Conservation (phyloP, 1,284 basidiomycete species). For the Microbotryum silenes-acaulis region DNA sequence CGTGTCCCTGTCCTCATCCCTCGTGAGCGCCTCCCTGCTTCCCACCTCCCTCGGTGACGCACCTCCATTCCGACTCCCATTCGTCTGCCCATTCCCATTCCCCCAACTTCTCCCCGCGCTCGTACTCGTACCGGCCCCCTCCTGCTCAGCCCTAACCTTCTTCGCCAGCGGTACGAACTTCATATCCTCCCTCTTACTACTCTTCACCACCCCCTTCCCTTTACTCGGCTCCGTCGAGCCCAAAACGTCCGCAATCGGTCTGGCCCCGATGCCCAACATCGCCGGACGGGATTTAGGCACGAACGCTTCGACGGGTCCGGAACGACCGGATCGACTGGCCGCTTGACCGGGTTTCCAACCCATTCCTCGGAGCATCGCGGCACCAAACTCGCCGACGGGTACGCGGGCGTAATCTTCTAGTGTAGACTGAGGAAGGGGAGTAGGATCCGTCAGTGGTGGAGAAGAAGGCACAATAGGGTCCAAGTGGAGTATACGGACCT, state of each 20-base stretch:
- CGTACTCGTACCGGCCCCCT: conserved; percentile 1
- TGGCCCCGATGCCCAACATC: conserved; percentile 82
- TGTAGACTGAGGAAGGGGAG: conserved; percentile 12
- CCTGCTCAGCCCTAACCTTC: conserved; percentile 44
- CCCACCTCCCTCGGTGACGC: background rate
- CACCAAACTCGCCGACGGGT: conserved; percentile 86
- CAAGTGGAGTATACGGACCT: conserved; percentile 33
- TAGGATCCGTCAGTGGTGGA: background rate
- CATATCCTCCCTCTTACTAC: conserved; percentile 50
- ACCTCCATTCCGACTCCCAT: conserved; percentile 1
- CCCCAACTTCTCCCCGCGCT: background rate
- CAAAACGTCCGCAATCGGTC: conserved; percentile 56
- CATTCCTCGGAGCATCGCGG: conserved; percentile 90
- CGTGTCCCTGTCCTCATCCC: background rate
- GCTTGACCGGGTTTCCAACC: conserved; percentile 82
- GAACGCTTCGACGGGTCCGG: conserved; percentile 61
- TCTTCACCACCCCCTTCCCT: conserved; percentile 31
- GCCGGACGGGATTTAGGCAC: conserved; percentile 71
- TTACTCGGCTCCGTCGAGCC: conserved; percentile 48
- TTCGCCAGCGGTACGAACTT: conserved; percentile 69
- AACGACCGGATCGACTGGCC: conserved; percentile 47
- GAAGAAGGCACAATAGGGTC: background rate
- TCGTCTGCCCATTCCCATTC: conserved; percentile 18
- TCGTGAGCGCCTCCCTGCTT: background rate
- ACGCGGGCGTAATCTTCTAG: conserved; percentile 82